Percentiles rank a stretch among this genome's conserved stretches.
phyloP scores from a whole-genome alignment of 108 stramenopile species.

The Schizochytrium sp. region DNA sequence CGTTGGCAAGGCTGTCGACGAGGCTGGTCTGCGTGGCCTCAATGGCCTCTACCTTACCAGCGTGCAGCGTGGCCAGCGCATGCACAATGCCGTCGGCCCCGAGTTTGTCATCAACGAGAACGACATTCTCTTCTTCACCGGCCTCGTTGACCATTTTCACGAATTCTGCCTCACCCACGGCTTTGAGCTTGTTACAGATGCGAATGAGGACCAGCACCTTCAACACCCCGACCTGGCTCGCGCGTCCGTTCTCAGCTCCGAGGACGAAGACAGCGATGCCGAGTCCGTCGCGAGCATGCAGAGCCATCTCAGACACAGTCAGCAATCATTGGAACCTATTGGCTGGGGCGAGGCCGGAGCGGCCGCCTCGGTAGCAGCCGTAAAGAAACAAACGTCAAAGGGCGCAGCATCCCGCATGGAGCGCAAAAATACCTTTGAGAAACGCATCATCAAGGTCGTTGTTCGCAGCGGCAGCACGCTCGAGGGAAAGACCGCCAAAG shows the following conservation, averaged over 20 bases:
- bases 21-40: not conserved
- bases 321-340: not conserved
- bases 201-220: conserved; percentile 27
- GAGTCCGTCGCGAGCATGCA: not conserved
- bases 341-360: no score
- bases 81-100: conserved; percentile 70
- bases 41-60: conserved; percentile 68
- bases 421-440: not conserved
- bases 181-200: conserved; percentile 68
- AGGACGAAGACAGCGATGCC: not conserved
- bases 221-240: not conserved
- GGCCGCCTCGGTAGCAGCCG: not conserved
- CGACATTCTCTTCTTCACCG: conserved; percentile 75
- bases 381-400: not conserved
- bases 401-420: not conserved
- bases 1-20: not conserved
- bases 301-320: not conserved
- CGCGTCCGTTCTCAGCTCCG: not conserved
- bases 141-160: conserved; percentile 64
- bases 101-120: conserved; percentile 71
- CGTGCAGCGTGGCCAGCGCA: conserved; percentile 68
- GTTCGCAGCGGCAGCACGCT: not conserved
- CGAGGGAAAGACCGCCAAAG: conserved; percentile 6
- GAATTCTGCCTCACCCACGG: conserved; percentile 70
- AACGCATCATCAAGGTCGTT: conserved; percentile 23